Conservation (phyloP, 495 filamentous ascomycete genomes). For the Podospora bellae-mahoneyi region DNA sequence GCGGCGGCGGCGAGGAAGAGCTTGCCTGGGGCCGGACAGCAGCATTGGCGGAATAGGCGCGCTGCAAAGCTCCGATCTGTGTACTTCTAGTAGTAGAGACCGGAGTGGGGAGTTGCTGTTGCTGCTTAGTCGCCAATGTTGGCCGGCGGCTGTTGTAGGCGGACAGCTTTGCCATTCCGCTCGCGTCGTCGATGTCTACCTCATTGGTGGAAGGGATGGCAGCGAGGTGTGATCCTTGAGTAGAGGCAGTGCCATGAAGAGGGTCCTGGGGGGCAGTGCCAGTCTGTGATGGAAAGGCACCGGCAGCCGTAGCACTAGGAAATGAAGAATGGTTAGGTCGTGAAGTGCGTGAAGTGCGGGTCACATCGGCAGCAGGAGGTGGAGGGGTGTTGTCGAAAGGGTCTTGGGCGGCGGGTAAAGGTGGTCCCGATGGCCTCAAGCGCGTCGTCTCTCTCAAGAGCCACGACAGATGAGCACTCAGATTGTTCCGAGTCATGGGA, state of each 20-base stretch:
- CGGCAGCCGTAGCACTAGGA: background rate
- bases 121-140: background rate
- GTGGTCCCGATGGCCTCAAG: slow-evolving; percentile 32
- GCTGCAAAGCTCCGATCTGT: background rate
- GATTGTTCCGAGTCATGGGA: slow-evolving; percentile 60
- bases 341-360: background rate
- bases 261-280: background rate
- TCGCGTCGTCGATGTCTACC: background rate
- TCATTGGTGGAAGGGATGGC: background rate
- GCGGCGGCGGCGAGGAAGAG: background rate
- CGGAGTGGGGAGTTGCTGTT: background rate
- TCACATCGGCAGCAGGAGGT: background rate
- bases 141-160: background rate
- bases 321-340: background rate
- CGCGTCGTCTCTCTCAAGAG: slow-evolving; percentile 35
- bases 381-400: slow-evolving; percentile 21
- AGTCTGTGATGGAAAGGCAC: background rate
- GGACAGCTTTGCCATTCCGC: slow-evolving; percentile 1
- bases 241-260: background rate
- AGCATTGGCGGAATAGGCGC: background rate
- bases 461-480: slow-evolving; percentile 25
- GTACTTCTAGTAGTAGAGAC: background rate
- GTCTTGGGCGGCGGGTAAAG: slow-evolving; percentile 30
- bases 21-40: background rate
- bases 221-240: background rate